Evolutionary conservation across 441 rosid genomes (phyloP).

Genomic region (Gossypium schwendimanii): DNA sequence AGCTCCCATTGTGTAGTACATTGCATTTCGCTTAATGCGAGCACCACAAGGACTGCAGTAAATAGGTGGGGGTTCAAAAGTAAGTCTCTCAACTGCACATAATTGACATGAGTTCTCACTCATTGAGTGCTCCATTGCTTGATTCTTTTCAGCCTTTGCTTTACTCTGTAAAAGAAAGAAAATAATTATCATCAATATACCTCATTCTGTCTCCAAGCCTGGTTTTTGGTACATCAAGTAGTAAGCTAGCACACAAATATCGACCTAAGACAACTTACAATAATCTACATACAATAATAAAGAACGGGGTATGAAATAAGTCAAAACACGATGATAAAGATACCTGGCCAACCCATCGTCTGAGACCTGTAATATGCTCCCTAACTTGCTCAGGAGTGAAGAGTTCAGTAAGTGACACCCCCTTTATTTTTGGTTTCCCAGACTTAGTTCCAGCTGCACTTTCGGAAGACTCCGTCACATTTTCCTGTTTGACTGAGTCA

Average conservation of each 20-base stretch:
- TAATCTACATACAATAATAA: slow-evolving; percentile 2
- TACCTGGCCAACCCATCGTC: slow-evolving; percentile 99
- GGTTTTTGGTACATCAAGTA: background rate
- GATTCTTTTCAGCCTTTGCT: slow-evolving; percentile 96
- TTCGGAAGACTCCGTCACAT: slow-evolving; percentile 41
- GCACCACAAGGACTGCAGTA: slow-evolving; percentile 95
- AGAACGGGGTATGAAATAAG: background rate
- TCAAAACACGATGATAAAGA: background rate
- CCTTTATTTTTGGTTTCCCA: slow-evolving; percentile 94
- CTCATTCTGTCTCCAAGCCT: background rate
- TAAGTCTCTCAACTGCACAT: slow-evolving; percentile 99
- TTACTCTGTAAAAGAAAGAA: slow-evolving; percentile 57
- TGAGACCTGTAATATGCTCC: slow-evolving; percentile 84
- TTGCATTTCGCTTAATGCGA: slow-evolving; percentile 94
- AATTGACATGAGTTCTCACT: slow-evolving; percentile 98
- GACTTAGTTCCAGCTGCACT: slow-evolving; percentile 57
- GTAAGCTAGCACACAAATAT: background rate
- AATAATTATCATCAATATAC: slow-evolving; percentile 4
- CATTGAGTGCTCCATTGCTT: slow-evolving; percentile 96
- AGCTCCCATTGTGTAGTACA: slow-evolving; percentile 91
- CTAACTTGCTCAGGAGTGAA: slow-evolving; percentile 98
- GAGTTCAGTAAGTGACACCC: slow-evolving; percentile 90
- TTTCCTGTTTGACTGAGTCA: slow-evolving; percentile 58
- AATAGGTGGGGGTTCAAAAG: slow-evolving; percentile 98
- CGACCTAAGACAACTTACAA: background rate